Conservation (phyloP, 345 rosid species). For the Heritiera littoralis region DNA sequence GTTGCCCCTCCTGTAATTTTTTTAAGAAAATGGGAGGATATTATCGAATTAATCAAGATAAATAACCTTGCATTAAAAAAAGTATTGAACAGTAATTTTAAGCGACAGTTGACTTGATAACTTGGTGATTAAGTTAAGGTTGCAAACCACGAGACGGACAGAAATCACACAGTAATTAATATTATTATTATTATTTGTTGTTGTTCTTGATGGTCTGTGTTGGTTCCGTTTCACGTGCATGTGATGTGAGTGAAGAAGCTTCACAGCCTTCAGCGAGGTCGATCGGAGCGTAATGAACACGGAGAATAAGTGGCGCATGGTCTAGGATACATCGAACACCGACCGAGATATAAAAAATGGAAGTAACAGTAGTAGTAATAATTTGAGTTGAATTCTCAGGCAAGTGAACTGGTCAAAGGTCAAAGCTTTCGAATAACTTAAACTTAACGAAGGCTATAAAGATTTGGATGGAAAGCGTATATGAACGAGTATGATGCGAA, state of each 20-base stretch:
- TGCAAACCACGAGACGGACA: constrained; percentile 4
- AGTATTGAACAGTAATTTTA: not conserved
- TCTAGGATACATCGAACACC: constrained; percentile 6
- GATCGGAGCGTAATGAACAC: too few relatives aligned
- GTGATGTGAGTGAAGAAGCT: too few relatives aligned
- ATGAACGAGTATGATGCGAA: not conserved
- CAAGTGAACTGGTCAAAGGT: not conserved
- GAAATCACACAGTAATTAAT: not conserved
- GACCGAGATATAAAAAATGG: not conserved
- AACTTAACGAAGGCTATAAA: not conserved
- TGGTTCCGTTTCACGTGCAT: not conserved
- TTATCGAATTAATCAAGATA: too few relatives aligned
- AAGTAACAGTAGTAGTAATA: not conserved
- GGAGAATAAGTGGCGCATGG: too few relatives aligned
- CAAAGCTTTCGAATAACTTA: not conserved
- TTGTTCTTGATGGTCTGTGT: too few relatives aligned
- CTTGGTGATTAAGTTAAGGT: not conserved
- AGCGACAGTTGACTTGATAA: not conserved
- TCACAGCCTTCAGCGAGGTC: too few relatives aligned
- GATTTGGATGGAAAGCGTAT: not conserved
- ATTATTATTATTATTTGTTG: too few relatives aligned
- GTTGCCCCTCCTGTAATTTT: too few relatives aligned
- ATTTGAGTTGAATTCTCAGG: not conserved
- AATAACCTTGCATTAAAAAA: too few relatives aligned
- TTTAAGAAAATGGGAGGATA: too few relatives aligned